phyloP scores from a whole-genome alignment of 768 basidiomycete genomes.

The Dioszegia crocea region DNA sequence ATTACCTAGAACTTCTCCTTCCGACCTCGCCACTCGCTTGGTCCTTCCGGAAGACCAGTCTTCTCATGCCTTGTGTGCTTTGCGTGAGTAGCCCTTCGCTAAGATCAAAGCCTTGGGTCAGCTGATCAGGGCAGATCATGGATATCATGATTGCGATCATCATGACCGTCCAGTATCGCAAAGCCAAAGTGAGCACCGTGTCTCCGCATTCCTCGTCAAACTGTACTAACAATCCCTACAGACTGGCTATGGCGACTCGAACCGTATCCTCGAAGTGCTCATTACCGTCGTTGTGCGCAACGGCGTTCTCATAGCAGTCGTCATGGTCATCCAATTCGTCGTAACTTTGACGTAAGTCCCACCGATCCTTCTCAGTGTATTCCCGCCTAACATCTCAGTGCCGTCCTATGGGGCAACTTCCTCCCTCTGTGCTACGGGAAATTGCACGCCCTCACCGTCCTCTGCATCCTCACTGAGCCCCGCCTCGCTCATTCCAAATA shows the following conservation, averaged over 20 bases:
- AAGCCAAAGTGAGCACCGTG: not conserved
- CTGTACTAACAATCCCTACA: not conserved
- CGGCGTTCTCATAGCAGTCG: not conserved
- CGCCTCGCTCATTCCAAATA: constrained; percentile 1
- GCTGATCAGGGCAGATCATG: not conserved
- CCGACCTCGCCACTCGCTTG: not conserved
- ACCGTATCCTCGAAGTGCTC: not conserved
- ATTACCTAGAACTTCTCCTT: not conserved
- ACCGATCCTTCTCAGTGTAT: not conserved
- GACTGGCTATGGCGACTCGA: not conserved
- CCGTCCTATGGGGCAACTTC: constrained; percentile 3
- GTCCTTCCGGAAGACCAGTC: not conserved
- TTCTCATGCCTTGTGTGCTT: not conserved
- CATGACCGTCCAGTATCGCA: constrained; percentile 1
- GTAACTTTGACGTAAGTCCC: constrained; percentile 2
- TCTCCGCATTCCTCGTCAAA: not conserved
- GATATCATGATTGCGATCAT: not conserved
- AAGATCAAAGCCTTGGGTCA: no score
- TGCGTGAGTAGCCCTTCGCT: no score
- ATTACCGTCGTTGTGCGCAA: not conserved
- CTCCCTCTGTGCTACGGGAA: constrained; percentile 5
- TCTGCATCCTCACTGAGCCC: constrained; percentile 9
- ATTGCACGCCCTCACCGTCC: constrained; percentile 7
- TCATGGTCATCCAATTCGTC: constrained; percentile 3
- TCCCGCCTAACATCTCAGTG: not conserved